Conservation (phyloP, 208 protist genomes). For the Wallacemonas sp. region DNA sequence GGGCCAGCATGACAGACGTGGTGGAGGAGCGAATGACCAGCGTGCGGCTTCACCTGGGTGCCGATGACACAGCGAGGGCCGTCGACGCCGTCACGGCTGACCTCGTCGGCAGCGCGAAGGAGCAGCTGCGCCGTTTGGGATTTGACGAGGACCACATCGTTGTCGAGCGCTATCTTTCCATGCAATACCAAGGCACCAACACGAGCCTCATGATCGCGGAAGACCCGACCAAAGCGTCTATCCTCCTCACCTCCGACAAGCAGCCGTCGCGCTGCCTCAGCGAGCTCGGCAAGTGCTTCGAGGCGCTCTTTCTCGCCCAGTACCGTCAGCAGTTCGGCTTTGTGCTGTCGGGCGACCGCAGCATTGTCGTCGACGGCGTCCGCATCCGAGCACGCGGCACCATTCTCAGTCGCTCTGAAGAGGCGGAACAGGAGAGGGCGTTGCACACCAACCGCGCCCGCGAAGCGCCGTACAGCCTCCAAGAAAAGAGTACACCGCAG, state of each 20-base stretch:
- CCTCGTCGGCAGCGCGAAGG: constrained; percentile 18
- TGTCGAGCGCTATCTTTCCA: constrained; percentile 74
- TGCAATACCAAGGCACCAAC: constrained; percentile 94
- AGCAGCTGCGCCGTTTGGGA: constrained; percentile 35
- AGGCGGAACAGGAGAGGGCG: constrained; percentile 22
- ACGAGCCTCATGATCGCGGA: constrained; percentile 87
- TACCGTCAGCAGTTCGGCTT: constrained; percentile 94
- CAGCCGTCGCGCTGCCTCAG: background rate
- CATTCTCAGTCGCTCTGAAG: constrained; percentile 23
- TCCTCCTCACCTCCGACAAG: background rate
- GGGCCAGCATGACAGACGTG: constrained; percentile 91
- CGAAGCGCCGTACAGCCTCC: constrained; percentile 36
- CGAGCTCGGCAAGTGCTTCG: constrained; percentile 22
- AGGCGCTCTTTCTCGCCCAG: constrained; percentile 60
- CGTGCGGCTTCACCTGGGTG: constrained; percentile 29
- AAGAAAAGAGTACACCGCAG: constrained; percentile 21
- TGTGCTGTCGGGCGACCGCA: constrained; percentile 53
- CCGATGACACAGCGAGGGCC: constrained; percentile 26
- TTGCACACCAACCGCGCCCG: constrained; percentile 15
- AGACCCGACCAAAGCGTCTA: constrained; percentile 13
- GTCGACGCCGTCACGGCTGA: constrained; percentile 33
- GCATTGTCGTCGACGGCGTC: constrained; percentile 93
- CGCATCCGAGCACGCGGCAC: constrained; percentile 76
- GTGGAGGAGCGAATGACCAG: constrained; percentile 89
- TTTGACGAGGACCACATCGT: constrained; percentile 51